Evolutionary conservation across 257 asterid genomes (phyloP).

Genomic region (Mentha longifolia): DNA sequence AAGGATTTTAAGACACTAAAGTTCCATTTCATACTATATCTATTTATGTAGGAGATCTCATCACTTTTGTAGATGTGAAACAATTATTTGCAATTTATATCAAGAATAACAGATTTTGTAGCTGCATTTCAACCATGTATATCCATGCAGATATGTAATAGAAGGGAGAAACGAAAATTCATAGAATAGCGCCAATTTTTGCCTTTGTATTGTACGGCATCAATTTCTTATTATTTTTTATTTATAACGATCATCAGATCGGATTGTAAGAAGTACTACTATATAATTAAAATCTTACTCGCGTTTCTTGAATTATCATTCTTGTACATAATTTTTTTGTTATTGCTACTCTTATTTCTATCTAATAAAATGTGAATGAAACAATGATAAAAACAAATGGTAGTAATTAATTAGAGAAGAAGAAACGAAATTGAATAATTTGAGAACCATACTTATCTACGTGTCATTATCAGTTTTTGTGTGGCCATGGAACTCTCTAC

Average conservation of each 20-base stretch:
- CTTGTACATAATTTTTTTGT: background rate
- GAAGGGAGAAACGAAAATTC: background rate
- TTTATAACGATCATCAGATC: background rate
- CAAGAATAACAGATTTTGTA: constrained; percentile 1
- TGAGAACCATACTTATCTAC: constrained; percentile 27
- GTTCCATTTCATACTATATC: background rate
- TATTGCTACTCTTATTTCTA: background rate
- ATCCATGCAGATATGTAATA: background rate
- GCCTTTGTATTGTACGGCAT: constrained; percentile 11
- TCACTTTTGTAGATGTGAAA: background rate
- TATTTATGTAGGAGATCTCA: too few species aligned
- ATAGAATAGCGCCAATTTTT: constrained; percentile 6
- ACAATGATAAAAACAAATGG: too few species aligned
- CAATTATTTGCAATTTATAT: background rate
- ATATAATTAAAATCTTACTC: background rate
- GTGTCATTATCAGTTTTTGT: constrained; percentile 36
- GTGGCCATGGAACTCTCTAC: constrained; percentile 41
- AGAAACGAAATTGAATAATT: background rate
- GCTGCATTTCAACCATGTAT: constrained; percentile 5
- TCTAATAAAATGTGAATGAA: too few species aligned
- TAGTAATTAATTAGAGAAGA: too few species aligned
- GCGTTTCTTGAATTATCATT: background rate
- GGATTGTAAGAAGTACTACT: constrained; percentile 3
- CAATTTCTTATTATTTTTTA: background rate
- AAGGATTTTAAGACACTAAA: constrained; percentile 58